These are phyloP conservation scores for Pleurotus platypus DNA, from an alignment of 768 basidiomycete genomes.

Conservation along the genomic window DNA sequence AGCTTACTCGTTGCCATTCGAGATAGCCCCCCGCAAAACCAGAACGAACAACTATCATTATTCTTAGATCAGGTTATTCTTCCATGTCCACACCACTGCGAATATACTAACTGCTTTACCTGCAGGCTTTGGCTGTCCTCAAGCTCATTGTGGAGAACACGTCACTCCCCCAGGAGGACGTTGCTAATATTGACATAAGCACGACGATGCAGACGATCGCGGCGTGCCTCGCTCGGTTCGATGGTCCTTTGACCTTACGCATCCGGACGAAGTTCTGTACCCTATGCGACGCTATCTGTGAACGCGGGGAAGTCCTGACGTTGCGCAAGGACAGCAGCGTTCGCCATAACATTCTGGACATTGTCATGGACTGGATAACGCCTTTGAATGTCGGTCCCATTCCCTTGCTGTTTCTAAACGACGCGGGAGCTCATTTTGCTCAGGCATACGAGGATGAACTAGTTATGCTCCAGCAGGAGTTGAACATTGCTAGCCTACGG, in stretches of 20 bases:
- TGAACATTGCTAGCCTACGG: constrained; percentile 73
- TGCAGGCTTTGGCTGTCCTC: constrained; percentile 69
- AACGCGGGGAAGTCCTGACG: constrained; percentile 55
- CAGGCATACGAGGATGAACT: constrained; percentile 35
- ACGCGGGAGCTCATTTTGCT: not conserved
- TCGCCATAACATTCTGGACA: constrained; percentile 71
- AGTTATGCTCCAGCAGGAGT: constrained; percentile 47
- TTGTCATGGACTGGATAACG: constrained; percentile 78
- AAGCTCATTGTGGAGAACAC: constrained; percentile 77
- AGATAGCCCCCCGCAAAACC: constrained; percentile 14
- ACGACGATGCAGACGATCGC: constrained; percentile 57
- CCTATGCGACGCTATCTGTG: constrained; percentile 66
- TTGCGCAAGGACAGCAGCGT: constrained; percentile 64
- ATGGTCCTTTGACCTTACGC: constrained; percentile 49
- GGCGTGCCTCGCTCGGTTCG: constrained; percentile 61
- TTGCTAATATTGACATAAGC: constrained; percentile 61
- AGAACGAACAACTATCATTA: constrained; percentile 36
- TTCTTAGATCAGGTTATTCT: constrained; percentile 71
- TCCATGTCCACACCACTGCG: not conserved
- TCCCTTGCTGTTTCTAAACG: not conserved
- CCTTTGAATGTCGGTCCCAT: constrained; percentile 39
- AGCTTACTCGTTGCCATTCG: not conserved
- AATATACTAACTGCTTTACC: not conserved
- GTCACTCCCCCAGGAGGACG: constrained; percentile 52
- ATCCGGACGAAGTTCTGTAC: constrained; percentile 75